Evolutionary conservation across 1,284 basidiomycete genomes (phyloP).

Genomic region (Mrakiaceae sp.): DNA sequence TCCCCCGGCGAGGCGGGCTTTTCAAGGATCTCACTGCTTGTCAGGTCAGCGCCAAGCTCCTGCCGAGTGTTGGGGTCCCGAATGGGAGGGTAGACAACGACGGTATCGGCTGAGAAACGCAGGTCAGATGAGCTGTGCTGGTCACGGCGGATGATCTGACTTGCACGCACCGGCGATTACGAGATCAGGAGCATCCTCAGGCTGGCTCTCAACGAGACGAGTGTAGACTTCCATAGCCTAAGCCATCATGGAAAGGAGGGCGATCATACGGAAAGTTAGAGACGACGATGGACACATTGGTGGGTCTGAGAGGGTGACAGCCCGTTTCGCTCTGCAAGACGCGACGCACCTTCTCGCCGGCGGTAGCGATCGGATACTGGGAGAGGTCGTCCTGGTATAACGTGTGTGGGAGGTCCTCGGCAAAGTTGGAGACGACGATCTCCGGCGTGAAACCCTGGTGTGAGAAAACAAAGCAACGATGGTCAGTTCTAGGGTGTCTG

Average conservation of each 20-base stretch:
- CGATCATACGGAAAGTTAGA: not conserved
- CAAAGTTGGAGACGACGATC: slow-evolving; percentile 76
- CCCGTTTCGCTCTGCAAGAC: not conserved
- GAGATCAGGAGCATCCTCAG: slow-evolving; percentile 78
- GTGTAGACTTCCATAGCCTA: slow-evolving; percentile 83
- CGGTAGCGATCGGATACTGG: slow-evolving; percentile 89
- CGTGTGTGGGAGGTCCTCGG: slow-evolving; percentile 61
- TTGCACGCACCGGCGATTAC: slow-evolving; percentile 66
- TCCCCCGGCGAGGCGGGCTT: slow-evolving; percentile 73
- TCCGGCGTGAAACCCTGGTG: slow-evolving; percentile 74
- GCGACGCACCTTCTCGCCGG: slow-evolving; percentile 58
- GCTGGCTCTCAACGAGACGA: slow-evolving; percentile 56
- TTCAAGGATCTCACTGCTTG: slow-evolving; percentile 52
- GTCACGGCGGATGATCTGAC: not conserved
- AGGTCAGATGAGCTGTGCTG: not conserved
- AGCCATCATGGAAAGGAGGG: not conserved
- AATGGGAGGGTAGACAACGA: slow-evolving; percentile 69
- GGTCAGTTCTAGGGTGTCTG: slow-evolving; percentile 7
- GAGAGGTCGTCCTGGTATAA: slow-evolving; percentile 61
- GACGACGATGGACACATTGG: not conserved
- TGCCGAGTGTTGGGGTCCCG: slow-evolving; percentile 38
- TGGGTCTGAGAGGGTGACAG: not conserved
- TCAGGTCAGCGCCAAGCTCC: slow-evolving; percentile 5
- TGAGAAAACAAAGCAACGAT: not conserved
- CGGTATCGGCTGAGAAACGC: slow-evolving; percentile 62